Evolutionary conservation across 2,329 filamentous ascomycete genomes (phyloP).

Genomic region (Periglandula ipomoeae): DNA sequence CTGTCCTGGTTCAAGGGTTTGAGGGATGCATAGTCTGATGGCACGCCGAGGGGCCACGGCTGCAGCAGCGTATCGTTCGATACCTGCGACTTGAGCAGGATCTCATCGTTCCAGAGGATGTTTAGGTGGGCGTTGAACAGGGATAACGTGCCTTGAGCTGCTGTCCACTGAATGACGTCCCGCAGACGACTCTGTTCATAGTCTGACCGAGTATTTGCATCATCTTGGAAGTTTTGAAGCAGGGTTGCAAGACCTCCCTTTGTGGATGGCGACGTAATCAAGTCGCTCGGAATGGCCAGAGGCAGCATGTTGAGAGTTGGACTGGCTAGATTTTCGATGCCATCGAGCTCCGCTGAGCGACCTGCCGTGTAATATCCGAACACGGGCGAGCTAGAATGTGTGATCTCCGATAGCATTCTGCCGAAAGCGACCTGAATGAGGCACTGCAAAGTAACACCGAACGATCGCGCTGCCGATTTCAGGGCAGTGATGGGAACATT

Average conservation of each 20-base stretch:
- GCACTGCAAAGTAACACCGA: constrained; percentile 4
- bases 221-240: constrained; percentile 2
- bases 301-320: background rate
- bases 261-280: background rate
- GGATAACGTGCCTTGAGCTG: background rate
- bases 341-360: background rate
- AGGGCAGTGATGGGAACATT: constrained; percentile 2
- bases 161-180: constrained; percentile 2
- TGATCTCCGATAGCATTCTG: constrained; percentile 1
- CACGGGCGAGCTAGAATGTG: background rate
- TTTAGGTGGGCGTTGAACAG: constrained; percentile 6
- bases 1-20: background rate
- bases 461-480: constrained; percentile 4
- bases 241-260: background rate
- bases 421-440: constrained; percentile 7
- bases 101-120: constrained; percentile 5
- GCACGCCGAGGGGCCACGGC: background rate
- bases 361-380: background rate
- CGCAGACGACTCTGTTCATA: constrained; percentile 7
- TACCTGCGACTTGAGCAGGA: background rate
- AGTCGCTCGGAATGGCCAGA: background rate
- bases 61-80: background rate
- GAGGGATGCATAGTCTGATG: background rate
- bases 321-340: background rate
- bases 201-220: background rate